A percentile compares a stretch with the other conserved stretches of the same genome.
Evolutionary conservation across 257 asterid genomes (phyloP).

Genomic region (Solanum rostratum): DNA sequence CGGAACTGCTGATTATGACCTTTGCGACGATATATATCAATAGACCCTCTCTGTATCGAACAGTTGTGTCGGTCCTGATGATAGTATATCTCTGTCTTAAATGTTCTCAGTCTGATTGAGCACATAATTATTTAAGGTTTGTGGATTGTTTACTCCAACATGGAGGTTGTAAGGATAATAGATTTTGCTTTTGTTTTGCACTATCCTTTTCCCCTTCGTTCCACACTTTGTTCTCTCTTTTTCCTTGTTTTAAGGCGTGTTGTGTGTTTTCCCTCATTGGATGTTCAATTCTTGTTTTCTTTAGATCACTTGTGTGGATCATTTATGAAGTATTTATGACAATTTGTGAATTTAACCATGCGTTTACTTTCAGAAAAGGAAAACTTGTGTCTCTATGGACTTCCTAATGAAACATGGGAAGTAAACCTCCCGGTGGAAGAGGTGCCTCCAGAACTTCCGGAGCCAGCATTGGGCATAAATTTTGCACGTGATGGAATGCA

Average conservation of each 20-base stretch:
- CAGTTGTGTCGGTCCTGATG: neutral
- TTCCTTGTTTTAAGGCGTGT: neutral
- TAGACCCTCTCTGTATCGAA: neutral
- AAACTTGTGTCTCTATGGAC: constrained; percentile 84
- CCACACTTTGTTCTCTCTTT: neutral
- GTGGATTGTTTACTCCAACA: neutral
- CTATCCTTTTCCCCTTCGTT: neutral
- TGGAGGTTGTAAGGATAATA: neutral
- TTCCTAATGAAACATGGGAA: constrained; percentile 83
- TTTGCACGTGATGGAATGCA: constrained; percentile 94
- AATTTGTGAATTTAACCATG: neutral
- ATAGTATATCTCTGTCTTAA: neutral
- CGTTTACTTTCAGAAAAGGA: constrained; percentile 54
- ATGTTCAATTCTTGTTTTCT: neutral
- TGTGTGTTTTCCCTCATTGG: neutral
- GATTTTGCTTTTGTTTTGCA: neutral
- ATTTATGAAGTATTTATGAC: neutral
- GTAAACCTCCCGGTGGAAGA: constrained; percentile 91
- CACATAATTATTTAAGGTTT: neutral
- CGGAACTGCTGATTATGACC: neutral
- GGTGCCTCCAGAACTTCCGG: constrained; percentile 97
- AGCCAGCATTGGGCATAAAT: constrained; percentile 90
- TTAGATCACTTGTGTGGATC: neutral
- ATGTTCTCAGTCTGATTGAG: neutral
- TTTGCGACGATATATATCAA: neutral